A percentile compares a stretch with the other conserved stretches of the same genome.
phyloP scores from a whole-genome alignment of 108 stramenopile species.

The Cyclotella baltica region DNA sequence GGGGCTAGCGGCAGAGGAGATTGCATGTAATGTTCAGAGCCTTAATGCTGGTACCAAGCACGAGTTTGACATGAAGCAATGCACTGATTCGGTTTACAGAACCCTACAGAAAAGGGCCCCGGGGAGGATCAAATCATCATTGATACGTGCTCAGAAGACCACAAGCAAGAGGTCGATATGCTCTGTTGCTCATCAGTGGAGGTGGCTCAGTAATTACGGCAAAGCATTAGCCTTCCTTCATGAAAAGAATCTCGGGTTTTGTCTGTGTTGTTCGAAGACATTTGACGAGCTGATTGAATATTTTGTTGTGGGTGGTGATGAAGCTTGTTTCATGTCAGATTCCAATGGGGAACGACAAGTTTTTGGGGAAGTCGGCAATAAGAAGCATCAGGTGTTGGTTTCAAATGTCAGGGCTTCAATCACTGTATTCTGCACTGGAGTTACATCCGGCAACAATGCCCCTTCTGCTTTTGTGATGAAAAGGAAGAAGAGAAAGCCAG shows the following conservation, averaged over 20 bases:
- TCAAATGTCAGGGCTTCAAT: constrained; percentile 7
- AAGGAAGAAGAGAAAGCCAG: background rate
- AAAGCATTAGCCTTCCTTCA: background rate
- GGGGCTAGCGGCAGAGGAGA: background rate
- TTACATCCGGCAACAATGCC: constrained; percentile 17
- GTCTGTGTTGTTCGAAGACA: constrained; percentile 17
- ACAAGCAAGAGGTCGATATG: background rate
- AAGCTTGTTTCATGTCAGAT: constrained; percentile 23
- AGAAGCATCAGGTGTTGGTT: constrained; percentile 33
- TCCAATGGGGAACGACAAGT: constrained; percentile 19
- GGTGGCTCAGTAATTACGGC: background rate
- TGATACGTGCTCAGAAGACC: background rate
- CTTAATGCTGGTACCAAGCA: background rate
- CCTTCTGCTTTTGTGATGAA: constrained; percentile 14
- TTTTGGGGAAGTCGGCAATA: constrained; percentile 15
- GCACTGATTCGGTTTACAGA: background rate
- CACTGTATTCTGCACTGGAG: constrained; percentile 22
- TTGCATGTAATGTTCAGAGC: background rate
- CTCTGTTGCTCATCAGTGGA: background rate
- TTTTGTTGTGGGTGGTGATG: constrained; percentile 30
- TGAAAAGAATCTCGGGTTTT: constrained; percentile 14
- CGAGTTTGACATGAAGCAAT: background rate
- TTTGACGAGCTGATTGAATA: constrained; percentile 32
- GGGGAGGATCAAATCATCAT: background rate
- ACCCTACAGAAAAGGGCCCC: background rate